Evolutionary conservation across 2,329 filamentous ascomycete genomes (phyloP).

Genomic region (Endoconidiophora laricicola): DNA sequence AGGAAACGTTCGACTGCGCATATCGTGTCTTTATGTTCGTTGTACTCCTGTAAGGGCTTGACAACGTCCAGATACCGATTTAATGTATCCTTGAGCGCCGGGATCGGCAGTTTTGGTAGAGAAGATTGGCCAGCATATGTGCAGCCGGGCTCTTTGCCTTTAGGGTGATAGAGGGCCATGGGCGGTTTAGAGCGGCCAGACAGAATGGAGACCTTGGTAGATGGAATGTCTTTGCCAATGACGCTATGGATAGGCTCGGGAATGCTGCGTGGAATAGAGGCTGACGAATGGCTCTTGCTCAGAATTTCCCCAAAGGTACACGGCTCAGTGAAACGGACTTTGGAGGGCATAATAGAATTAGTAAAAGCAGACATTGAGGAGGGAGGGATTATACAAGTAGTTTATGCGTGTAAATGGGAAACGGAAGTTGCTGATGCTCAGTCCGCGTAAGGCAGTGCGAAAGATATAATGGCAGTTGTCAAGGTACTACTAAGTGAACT

Average conservation of each 20-base stretch:
- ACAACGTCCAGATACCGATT: slow-evolving; percentile 66
- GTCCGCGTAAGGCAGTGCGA: slow-evolving; percentile 70
- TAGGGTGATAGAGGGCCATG: slow-evolving; percentile 36
- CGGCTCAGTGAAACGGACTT: slow-evolving; percentile 38
- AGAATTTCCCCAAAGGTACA: slow-evolving; percentile 58
- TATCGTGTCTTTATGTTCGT: slow-evolving; percentile 71
- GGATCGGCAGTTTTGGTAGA: slow-evolving; percentile 83
- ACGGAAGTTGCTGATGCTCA: slow-evolving; percentile 65
- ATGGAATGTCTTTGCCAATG: neutral
- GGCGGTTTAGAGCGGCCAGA: slow-evolving; percentile 15
- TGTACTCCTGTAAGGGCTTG: slow-evolving; percentile 59
- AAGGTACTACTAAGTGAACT: slow-evolving; percentile 66
- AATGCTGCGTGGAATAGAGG: slow-evolving; percentile 23
- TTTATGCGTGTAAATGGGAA: slow-evolving; percentile 57
- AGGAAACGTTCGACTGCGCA: slow-evolving; percentile 73
- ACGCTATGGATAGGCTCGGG: slow-evolving; percentile 17
- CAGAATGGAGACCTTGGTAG: neutral
- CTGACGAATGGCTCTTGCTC: slow-evolving; percentile 22
- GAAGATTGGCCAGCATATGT: slow-evolving; percentile 83
- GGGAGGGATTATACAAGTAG: slow-evolving; percentile 10
- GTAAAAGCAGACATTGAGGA: neutral
- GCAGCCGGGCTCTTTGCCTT: slow-evolving; percentile 49
- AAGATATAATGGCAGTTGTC: slow-evolving; percentile 91
- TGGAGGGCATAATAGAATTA: slow-evolving; percentile 21
- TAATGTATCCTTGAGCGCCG: slow-evolving; percentile 64